phyloP scores from a whole-genome alignment of 805 yeast species.

The Blastobotrys peoriensis region DNA sequence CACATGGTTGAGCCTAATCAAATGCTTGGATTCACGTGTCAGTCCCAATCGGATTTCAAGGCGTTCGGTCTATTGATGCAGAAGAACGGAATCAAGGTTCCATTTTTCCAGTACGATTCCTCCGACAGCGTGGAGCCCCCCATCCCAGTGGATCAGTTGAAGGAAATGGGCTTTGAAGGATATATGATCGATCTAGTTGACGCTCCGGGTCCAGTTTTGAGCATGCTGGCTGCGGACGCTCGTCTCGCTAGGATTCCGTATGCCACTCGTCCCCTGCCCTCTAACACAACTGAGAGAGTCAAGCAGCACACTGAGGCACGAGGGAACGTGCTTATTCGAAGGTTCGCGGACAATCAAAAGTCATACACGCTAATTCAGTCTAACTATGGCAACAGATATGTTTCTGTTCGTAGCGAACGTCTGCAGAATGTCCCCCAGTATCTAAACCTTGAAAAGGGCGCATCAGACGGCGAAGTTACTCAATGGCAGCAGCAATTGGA shows the following conservation, averaged over 20 bases:
- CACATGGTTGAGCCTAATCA: slow-evolving; percentile 49
- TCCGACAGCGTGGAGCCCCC: slow-evolving; percentile 19
- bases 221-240: slow-evolving; percentile 56
- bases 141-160: slow-evolving; percentile 29
- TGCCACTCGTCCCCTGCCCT: slow-evolving; percentile 40
- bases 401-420: neutral
- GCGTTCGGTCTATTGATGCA: slow-evolving; percentile 39
- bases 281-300: slow-evolving; percentile 10
- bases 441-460: neutral
- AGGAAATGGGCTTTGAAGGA: slow-evolving; percentile 68
- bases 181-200: slow-evolving; percentile 60
- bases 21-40: slow-evolving; percentile 58
- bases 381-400: slow-evolving; percentile 1
- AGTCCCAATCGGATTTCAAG: slow-evolving; percentile 44
- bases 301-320: slow-evolving; percentile 14
- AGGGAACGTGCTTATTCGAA: slow-evolving; percentile 35
- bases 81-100: slow-evolving; percentile 36
- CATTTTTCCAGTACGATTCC: slow-evolving; percentile 23
- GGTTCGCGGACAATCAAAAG: neutral
- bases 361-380: neutral
- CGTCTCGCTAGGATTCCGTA: slow-evolving; percentile 58
- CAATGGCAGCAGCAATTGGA: slow-evolving; percentile 1
- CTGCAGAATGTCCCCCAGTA: neutral
- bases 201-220: slow-evolving; percentile 69
- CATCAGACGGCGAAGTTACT: neutral